A percentile compares a stretch with the other conserved stretches of the same genome.
Evolutionary conservation across 2,329 filamentous ascomycete genomes (phyloP).

Genomic region (Calonectria hongkongensis): DNA sequence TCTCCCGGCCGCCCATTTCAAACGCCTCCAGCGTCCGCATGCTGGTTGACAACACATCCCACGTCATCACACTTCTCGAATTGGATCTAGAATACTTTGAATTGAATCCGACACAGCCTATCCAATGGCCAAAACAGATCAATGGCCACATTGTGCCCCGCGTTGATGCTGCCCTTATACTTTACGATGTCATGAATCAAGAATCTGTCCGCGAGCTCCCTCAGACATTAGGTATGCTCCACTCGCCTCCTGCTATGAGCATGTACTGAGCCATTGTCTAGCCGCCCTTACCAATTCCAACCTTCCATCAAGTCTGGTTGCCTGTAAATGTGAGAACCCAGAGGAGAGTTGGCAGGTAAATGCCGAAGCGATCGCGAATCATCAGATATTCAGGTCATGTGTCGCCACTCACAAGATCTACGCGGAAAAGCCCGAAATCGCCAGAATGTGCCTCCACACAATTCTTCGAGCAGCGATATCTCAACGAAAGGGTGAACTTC

Average conservation of each 20-base stretch:
- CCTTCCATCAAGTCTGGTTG: constrained; percentile 87
- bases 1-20: constrained; percentile 71
- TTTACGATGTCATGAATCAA: constrained; percentile 91
- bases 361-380: constrained; percentile 76
- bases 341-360: constrained; percentile 83
- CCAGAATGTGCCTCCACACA: constrained; percentile 84
- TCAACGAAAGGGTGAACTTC: constrained; percentile 76
- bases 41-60: constrained; percentile 74
- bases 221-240: constrained; percentile 81
- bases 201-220: constrained; percentile 85
- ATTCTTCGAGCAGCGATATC: constrained; percentile 84
- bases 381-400: constrained; percentile 80
- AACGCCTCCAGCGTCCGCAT: constrained; percentile 75
- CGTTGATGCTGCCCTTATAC: constrained; percentile 87
- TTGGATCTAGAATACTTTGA: constrained; percentile 80
- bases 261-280: constrained; percentile 59
- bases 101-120: constrained; percentile 72
- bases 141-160: constrained; percentile 82
- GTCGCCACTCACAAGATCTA: constrained; percentile 86
- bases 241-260: not conserved
- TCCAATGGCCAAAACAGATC: constrained; percentile 81
- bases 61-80: constrained; percentile 78
- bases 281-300: constrained; percentile 83
- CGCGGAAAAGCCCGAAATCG: constrained; percentile 80
- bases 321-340: constrained; percentile 91